These are phyloP conservation scores for Curvularia lunata DNA, from an alignment of 2,329 filamentous ascomycete genomes.

Conservation along the genomic window DNA sequence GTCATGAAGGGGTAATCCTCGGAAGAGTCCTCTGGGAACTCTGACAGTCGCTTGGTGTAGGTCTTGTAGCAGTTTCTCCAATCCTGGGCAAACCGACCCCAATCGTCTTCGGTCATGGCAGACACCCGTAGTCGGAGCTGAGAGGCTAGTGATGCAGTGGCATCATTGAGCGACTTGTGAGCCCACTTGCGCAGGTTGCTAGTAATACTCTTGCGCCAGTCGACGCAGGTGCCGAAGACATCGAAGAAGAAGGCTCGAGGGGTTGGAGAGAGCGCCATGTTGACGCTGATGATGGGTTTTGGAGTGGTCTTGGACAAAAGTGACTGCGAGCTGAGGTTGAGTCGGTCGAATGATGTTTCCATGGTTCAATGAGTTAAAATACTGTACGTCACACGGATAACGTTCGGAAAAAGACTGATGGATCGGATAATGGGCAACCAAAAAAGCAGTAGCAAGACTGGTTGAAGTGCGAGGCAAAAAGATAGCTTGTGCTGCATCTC, in stretches of 20 bases:
- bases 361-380: background rate
- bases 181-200: constrained; percentile 63
- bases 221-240: constrained; percentile 79
- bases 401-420: background rate
- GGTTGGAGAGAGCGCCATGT: constrained; percentile 34
- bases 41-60: constrained; percentile 62
- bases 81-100: constrained; percentile 69
- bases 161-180: constrained; percentile 55
- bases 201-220: constrained; percentile 75
- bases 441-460: background rate
- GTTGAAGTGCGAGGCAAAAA: background rate
- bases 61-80: constrained; percentile 70
- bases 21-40: too few relatives aligned
- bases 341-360: background rate
- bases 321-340: background rate
- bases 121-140: constrained; percentile 57
- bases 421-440: background rate
- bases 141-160: constrained; percentile 54
- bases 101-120: constrained; percentile 63
- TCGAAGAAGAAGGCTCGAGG: constrained; percentile 72
- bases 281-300: constrained; percentile 16
- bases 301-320: background rate
- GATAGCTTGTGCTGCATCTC: background rate
- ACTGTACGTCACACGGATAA: constrained; percentile 3
- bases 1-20: constrained; percentile 51